These are phyloP conservation scores for Cladorrhinum sp. DNA, from an alignment of 2,329 filamentous ascomycete species.

Conservation along the genomic window DNA sequence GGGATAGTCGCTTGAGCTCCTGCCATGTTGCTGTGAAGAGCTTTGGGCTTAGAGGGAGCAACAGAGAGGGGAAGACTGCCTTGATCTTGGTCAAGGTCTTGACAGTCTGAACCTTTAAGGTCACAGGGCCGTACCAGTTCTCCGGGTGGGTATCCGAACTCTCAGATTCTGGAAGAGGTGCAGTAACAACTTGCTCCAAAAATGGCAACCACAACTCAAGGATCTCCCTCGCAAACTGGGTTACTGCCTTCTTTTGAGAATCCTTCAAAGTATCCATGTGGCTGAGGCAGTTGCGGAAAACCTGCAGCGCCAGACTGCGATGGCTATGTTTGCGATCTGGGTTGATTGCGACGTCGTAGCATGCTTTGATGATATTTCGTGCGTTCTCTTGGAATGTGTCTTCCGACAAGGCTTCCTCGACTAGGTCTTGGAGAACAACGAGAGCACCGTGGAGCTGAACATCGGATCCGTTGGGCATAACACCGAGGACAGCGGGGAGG, in stretches of 20 bases:
- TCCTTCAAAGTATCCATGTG: slow-evolving; percentile 96
- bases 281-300: slow-evolving; percentile 90
- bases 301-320: slow-evolving; percentile 80
- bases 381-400: slow-evolving; percentile 93
- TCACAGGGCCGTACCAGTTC: slow-evolving; percentile 75
- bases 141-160: slow-evolving; percentile 56
- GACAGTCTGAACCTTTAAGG: slow-evolving; percentile 89
- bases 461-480: slow-evolving; percentile 74
- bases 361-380: slow-evolving; percentile 75
- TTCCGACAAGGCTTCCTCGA: slow-evolving; percentile 91
- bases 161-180: slow-evolving; percentile 66
- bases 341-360: slow-evolving; percentile 79
- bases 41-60: slow-evolving; percentile 76
- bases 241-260: slow-evolving; percentile 82
- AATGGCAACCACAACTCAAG: slow-evolving; percentile 85
- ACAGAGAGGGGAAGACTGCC: slow-evolving; percentile 73
- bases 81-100: slow-evolving; percentile 91
- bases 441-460: slow-evolving; percentile 84
- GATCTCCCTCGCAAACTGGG: slow-evolving; percentile 83
- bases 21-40: slow-evolving; percentile 89
- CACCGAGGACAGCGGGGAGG: slow-evolving; percentile 72
- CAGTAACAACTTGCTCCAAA: slow-evolving; percentile 76
- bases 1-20: slow-evolving; percentile 72
- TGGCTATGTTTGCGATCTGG: slow-evolving; percentile 70
- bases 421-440: slow-evolving; percentile 81